Conservation (phyloP, 1,284 basidiomycete genomes). For the Marasmius oreades region DNA sequence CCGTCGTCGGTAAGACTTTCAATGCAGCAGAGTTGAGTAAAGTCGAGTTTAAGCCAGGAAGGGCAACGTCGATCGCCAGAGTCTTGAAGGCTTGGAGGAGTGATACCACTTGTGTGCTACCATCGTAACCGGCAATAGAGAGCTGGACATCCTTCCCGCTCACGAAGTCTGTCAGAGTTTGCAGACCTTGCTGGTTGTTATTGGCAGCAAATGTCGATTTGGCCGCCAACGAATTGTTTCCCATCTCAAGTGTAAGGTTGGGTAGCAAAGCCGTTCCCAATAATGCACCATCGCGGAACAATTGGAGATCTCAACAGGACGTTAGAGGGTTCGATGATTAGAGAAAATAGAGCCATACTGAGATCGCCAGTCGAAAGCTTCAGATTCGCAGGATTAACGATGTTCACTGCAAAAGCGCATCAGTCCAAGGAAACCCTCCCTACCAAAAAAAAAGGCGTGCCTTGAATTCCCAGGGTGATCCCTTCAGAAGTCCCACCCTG, state of each 20-base stretch:
- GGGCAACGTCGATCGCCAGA: slow-evolving; percentile 52
- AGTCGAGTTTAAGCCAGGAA: slow-evolving; percentile 61
- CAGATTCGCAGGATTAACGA: slow-evolving; percentile 74
- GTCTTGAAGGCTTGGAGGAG: slow-evolving; percentile 62
- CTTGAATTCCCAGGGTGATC: slow-evolving; percentile 58
- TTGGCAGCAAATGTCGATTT: slow-evolving; percentile 57
- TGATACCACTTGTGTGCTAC: slow-evolving; percentile 61
- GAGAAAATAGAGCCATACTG: slow-evolving; percentile 45
- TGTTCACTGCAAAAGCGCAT: slow-evolving; percentile 39
- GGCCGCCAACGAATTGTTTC: slow-evolving; percentile 52
- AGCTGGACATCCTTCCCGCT: slow-evolving; percentile 56
- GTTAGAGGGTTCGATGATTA: neutral
- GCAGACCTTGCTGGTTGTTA: slow-evolving; percentile 52
- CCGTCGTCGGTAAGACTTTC: slow-evolving; percentile 63
- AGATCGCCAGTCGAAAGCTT: slow-evolving; percentile 59
- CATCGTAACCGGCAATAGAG: slow-evolving; percentile 53
- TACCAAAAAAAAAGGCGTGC: slow-evolving; percentile 24
- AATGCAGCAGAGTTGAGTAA: slow-evolving; percentile 58
- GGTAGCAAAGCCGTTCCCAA: slow-evolving; percentile 62
- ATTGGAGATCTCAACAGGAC: slow-evolving; percentile 42
- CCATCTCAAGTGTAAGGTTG: slow-evolving; percentile 53
- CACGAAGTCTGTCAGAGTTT: slow-evolving; percentile 72
- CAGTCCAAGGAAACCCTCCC: neutral
- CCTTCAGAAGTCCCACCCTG: slow-evolving; percentile 63
- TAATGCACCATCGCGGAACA: slow-evolving; percentile 46